Conservation (phyloP, 257 asterid genomes). For the Pogostemon cablin region DNA sequence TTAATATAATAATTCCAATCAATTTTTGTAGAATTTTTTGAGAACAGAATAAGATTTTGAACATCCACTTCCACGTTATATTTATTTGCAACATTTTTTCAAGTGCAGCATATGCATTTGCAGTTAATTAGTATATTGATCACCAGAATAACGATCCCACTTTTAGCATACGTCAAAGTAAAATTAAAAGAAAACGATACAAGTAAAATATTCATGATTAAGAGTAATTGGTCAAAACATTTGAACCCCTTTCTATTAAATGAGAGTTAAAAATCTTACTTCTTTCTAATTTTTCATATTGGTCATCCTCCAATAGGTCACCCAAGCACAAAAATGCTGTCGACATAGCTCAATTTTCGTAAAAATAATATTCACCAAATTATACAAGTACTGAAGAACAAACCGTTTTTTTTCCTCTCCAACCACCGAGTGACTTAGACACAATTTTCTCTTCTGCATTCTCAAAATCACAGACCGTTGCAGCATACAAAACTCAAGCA, state of each 20-base stretch:
- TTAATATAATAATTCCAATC: background rate
- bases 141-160: background rate
- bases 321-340: background rate
- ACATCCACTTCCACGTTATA: constrained; percentile 19
- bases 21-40: background rate
- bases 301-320: constrained; percentile 14
- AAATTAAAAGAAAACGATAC: background rate
- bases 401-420: background rate
- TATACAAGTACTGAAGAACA: background rate
- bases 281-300: background rate
- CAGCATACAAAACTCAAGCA: constrained; percentile 13
- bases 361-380: background rate
- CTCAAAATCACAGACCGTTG: constrained; percentile 13
- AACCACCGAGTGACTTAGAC: background rate
- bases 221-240: background rate
- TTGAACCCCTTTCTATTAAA: constrained; percentile 1
- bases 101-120: background rate
- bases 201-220: background rate
- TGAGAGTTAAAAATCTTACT: background rate
- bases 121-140: background rate
- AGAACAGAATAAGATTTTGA: constrained; percentile 5
- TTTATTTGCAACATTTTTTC: background rate
- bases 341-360: background rate
- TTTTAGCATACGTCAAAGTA: background rate
- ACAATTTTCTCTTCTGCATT: background rate